Conservation (phyloP, 2,329 filamentous ascomycete genomes). For the Coleophoma eucalyptorum region DNA sequence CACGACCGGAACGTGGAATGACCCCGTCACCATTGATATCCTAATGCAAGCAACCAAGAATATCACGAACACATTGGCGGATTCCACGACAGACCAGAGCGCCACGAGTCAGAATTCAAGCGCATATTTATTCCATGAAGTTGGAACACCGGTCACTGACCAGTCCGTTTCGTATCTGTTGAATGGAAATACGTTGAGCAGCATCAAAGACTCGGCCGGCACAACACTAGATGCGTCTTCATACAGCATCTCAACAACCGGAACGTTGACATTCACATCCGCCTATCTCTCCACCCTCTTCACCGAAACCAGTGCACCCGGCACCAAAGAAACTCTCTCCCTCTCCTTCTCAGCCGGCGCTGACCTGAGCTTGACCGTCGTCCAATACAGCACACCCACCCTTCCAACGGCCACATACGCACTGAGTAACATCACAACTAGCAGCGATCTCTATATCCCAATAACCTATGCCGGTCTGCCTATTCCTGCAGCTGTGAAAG, state of each 20-base stretch:
- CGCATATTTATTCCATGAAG: conserved; percentile 51
- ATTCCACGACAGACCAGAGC: conserved; percentile 44
- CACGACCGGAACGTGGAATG: conserved; percentile 42
- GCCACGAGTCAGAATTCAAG: conserved; percentile 43
- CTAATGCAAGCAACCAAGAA: conserved; percentile 39
- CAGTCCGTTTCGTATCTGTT: conserved; percentile 45
- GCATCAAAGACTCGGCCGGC: conserved; percentile 33
- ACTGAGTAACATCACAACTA: conserved; percentile 1
- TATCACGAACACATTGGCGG: conserved; percentile 44
- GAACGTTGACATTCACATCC: conserved; percentile 42
- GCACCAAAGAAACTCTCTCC: conserved; percentile 45
- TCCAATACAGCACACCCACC: conserved; percentile 47
- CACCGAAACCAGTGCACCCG: conserved; percentile 34
- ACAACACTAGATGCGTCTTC: conserved; percentile 36
- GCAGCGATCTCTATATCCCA: conserved; percentile 38
- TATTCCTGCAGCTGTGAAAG: conserved; percentile 47
- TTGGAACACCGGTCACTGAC: conserved; percentile 36
- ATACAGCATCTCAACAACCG: conserved; percentile 38
- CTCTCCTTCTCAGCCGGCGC: conserved; percentile 49
- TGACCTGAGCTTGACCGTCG: conserved; percentile 39
- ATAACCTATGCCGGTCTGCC: conserved; percentile 47
- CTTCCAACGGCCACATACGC: conserved; percentile 8
- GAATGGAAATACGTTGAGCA: conserved; percentile 48
- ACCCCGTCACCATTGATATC: conserved; percentile 43
- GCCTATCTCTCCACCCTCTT: conserved; percentile 42